Base-by-base conservation (phyloP, 176 grass and related monocot species). In the Cocos nucifera region DNA sequence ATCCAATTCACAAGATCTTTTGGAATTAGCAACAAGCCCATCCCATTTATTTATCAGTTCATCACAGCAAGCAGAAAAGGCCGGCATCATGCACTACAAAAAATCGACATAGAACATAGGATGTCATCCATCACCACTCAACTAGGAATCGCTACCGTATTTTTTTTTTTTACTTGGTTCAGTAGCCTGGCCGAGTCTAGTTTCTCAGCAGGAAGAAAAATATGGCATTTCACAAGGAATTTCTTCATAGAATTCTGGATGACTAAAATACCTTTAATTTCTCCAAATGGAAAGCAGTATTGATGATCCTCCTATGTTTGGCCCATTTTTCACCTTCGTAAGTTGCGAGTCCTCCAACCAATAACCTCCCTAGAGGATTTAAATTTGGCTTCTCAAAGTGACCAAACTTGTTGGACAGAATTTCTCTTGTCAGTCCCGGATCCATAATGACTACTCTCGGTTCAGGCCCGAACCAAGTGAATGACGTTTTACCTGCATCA, bases 221-320 rank as follows among this genome's bases (percentile, higher is more conserved):
- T 29, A 29, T 6, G 28, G 28, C 28, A 29, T 29, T 29, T 29
- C 28, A 29, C 28, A 6, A 29, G 28, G 28, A 29, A 29, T 29
- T 29, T 29, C 5, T 29, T 29, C 28, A 29, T 29, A 29, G 28
- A 29, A 29, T 29, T 29, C 5, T 29, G 28, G 28, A 29, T 29
- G 28, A 6, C 28, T 6, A 51, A 49, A 2, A 19, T 69, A 88
- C 84, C 75, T 95, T 95, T 44, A 89, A 79, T 68, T 86, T 95
- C 66, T 86, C 82, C 3, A 83, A 44, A 67, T 83, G 82, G 65
- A 95, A 95, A 64, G 89, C 79, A 20, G 89, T 82, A 59, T 85
- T 80, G 25, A 95, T 61, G 64, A 89, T 82, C 67, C 82, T 89
- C 19, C 89, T 70, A 50, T 95, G 85, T 15, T 63, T 82, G 6